Conservation (phyloP, 495 filamentous ascomycete genomes). For the Neurospora sp. region DNA sequence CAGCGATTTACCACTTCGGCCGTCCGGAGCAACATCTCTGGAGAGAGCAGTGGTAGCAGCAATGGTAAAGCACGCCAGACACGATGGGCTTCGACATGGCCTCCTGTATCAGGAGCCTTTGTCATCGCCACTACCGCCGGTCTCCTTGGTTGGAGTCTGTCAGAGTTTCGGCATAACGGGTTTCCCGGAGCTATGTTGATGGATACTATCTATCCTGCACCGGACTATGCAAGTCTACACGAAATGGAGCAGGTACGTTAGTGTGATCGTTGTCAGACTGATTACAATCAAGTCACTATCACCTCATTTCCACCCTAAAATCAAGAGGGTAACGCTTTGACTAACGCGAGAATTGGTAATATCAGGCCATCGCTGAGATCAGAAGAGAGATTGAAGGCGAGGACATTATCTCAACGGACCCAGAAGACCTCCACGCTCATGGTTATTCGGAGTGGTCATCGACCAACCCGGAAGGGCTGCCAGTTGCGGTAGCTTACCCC, state of each 20-base stretch:
- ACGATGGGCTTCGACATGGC: conserved; percentile 18
- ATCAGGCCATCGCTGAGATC: conserved; percentile 40
- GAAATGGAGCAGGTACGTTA: conserved; percentile 43
- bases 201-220: conserved; percentile 26
- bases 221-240: conserved; percentile 37
- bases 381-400: conserved; percentile 48
- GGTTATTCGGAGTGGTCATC: conserved; percentile 89
- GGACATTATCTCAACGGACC: conserved; percentile 71
- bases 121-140: conserved; percentile 32
- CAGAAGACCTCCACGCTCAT: conserved; percentile 69
- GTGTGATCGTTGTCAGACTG: not conserved
- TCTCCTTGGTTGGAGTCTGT: conserved; percentile 31
- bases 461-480: conserved; percentile 64
- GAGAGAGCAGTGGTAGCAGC: not conserved
- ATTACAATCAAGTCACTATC: not conserved
- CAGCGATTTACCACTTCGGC: conserved; percentile 15
- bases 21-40: conserved; percentile 10
- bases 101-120: conserved; percentile 23
- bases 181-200: conserved; percentile 27
- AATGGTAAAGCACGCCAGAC: conserved; percentile 1
- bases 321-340: not conserved
- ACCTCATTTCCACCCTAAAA: not conserved
- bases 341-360: not conserved
- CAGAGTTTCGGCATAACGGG: conserved; percentile 17
- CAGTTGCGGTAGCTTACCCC: conserved; percentile 74